phyloP scores from a whole-genome alignment of 73 alveolate genomes.

The Uronychia setigera region DNA sequence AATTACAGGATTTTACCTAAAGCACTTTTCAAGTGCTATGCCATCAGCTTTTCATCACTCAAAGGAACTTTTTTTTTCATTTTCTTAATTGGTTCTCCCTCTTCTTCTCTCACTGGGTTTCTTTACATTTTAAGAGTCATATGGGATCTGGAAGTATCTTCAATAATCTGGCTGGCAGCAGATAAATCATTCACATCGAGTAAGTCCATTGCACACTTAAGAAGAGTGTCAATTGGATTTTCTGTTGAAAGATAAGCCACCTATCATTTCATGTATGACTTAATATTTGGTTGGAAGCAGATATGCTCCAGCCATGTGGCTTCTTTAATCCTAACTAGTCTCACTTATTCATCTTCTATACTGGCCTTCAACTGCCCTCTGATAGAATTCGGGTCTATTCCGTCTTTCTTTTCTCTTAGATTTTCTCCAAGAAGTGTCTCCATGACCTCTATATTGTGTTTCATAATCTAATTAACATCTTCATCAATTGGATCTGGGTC shows the following conservation, averaged over 20 bases:
- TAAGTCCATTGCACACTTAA: slow-evolving; percentile 38
- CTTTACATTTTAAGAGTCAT: slow-evolving; percentile 39
- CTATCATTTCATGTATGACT: slow-evolving; percentile 31
- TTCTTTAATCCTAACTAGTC: neutral
- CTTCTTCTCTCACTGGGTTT: slow-evolving; percentile 40
- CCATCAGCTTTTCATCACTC: neutral
- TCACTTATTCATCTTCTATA: neutral
- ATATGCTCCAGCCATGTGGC: neutral
- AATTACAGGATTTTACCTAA: too few species aligned
- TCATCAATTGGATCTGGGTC: slow-evolving; percentile 56
- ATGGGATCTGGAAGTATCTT: slow-evolving; percentile 17
- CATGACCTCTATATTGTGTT: slow-evolving; percentile 26
- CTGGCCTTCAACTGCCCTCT: neutral
- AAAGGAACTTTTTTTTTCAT: neutral
- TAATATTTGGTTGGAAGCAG: neutral
- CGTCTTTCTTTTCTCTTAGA: neutral
- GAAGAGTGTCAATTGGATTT: slow-evolving; percentile 55
- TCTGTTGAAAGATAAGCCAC: slow-evolving; percentile 29
- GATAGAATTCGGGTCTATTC: neutral
- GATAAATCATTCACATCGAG: slow-evolving; percentile 62
- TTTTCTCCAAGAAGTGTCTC: neutral
- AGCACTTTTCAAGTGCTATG: too few species aligned
- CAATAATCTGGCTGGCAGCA: slow-evolving; percentile 44
- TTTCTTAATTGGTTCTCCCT: neutral
- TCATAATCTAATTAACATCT: slow-evolving; percentile 20